These are phyloP conservation scores for Lepidium sativum DNA, from an alignment of 345 rosid genomes.

Conservation along the genomic window DNA sequence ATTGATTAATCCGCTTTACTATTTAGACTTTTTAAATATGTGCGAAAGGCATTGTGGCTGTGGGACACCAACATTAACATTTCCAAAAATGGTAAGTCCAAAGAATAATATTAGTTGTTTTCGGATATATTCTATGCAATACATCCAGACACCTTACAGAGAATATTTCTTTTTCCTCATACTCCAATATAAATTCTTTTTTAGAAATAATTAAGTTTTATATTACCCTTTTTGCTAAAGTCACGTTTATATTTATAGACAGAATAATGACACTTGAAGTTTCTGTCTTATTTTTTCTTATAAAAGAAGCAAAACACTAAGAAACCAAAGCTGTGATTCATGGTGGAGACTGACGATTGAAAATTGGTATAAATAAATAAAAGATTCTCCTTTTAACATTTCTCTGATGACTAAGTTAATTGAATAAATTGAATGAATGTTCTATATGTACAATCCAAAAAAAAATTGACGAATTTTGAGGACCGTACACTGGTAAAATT, in stretches of 20 bases:
- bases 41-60: slow-evolving; percentile 12
- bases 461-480: background rate
- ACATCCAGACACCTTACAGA: slow-evolving; percentile 21
- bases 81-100: slow-evolving; percentile 22
- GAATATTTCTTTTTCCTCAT: slow-evolving; percentile 9
- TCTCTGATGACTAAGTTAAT: background rate
- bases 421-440: background rate
- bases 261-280: slow-evolving; percentile 11
- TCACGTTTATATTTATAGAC: background rate
- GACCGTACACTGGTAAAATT: background rate
- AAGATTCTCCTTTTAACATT: background rate
- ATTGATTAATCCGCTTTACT: too few relatives aligned
- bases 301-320: background rate
- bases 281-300: background rate
- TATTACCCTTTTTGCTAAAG: slow-evolving; percentile 29
- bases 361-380: background rate
- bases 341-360: slow-evolving; percentile 16
- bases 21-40: background rate
- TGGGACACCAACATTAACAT: slow-evolving; percentile 25
- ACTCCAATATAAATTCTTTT: background rate
- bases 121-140: slow-evolving; percentile 19
- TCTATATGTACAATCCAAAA: background rate
- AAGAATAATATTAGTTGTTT: slow-evolving; percentile 22
- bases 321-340: slow-evolving; percentile 11
- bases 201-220: background rate